A percentile compares a stretch with the other conserved stretches of the same genome.
Conservation (phyloP, 2,329 filamentous ascomycete species). For the Talaromyces rugulosus region DNA sequence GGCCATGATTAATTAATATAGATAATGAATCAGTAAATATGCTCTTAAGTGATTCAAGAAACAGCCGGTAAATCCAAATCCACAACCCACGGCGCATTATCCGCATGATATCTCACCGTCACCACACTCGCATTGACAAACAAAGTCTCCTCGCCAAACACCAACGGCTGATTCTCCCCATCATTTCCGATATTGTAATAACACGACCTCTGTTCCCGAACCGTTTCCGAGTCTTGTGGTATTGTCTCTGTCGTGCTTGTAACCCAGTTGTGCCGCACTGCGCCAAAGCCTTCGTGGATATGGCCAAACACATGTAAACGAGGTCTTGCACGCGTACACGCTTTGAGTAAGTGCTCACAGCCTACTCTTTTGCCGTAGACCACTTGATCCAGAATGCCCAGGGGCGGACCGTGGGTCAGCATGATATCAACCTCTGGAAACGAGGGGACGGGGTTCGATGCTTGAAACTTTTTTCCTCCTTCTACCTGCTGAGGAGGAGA, state of each 20-base stretch:
- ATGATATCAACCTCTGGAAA: constrained; percentile 51
- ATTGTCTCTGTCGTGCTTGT: constrained; percentile 9
- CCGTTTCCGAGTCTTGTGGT: constrained; percentile 22
- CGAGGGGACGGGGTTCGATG: constrained; percentile 39
- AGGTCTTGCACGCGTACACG: constrained; percentile 49
- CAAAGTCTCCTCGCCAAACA: constrained; percentile 49
- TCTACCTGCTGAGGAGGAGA: no score
- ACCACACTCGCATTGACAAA: constrained; percentile 59
- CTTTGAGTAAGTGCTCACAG: constrained; percentile 51
- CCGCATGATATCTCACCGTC: constrained; percentile 44
- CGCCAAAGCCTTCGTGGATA: constrained; percentile 56
- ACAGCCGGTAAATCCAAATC: constrained; percentile 46
- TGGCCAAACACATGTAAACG: constrained; percentile 60
- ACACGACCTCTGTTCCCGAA: constrained; percentile 28
- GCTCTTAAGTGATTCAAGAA: no score
- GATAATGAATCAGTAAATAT: no score
- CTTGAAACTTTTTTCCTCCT: constrained; percentile 15
- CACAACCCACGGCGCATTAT: constrained; percentile 54
- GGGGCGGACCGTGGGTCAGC: constrained; percentile 59
- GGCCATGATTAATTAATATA: no score
- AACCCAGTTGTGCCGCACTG: constrained; percentile 29
- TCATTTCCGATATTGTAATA: constrained; percentile 31
- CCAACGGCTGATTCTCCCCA: constrained; percentile 26
- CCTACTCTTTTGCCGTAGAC: constrained; percentile 41
- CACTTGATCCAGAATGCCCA: constrained; percentile 46